These are phyloP conservation scores for Eudorina sp. DNA, from an alignment of 139 green algal species.

Conservation along the genomic window DNA sequence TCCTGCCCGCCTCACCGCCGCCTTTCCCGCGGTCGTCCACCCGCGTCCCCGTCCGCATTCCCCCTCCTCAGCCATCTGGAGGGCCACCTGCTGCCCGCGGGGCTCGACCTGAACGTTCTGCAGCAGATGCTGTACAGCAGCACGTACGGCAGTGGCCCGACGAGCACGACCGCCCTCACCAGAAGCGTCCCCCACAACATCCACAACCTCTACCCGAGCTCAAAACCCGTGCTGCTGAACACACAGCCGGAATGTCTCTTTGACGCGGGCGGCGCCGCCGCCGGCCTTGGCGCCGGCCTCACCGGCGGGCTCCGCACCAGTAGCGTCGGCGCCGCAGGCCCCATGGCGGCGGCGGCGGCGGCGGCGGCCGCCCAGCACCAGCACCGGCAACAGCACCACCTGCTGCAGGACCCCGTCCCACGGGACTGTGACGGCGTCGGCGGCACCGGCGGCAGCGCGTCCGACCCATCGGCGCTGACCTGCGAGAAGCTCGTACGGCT, in stretches of 20 bases:
- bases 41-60: background rate
- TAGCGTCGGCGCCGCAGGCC: background rate
- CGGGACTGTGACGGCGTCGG: background rate
- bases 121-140: conserved; percentile 1
- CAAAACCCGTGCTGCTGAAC: too few relatives aligned
- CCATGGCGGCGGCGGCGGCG: background rate
- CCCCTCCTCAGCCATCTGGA: background rate
- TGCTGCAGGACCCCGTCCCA: background rate
- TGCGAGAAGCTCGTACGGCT: conserved; percentile 15
- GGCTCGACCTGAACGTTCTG: conserved; percentile 6
- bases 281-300: background rate
- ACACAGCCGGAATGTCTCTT: too few relatives aligned
- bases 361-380: background rate
- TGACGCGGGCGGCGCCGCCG: too few relatives aligned
- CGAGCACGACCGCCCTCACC: too few relatives aligned
- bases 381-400: background rate
- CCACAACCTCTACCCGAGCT: too few relatives aligned
- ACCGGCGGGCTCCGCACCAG: background rate
- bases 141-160: too few relatives aligned
- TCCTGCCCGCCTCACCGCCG: too few relatives aligned
- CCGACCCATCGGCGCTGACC: background rate
- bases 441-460: too few relatives aligned
- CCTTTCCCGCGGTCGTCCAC: too few relatives aligned
- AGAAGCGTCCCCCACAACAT: too few relatives aligned
- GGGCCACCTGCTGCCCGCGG: conserved; percentile 15